These are phyloP conservation scores for Ascochyta rabiei DNA, from an alignment of 2,329 filamentous ascomycete species.

Conservation along the genomic window DNA sequence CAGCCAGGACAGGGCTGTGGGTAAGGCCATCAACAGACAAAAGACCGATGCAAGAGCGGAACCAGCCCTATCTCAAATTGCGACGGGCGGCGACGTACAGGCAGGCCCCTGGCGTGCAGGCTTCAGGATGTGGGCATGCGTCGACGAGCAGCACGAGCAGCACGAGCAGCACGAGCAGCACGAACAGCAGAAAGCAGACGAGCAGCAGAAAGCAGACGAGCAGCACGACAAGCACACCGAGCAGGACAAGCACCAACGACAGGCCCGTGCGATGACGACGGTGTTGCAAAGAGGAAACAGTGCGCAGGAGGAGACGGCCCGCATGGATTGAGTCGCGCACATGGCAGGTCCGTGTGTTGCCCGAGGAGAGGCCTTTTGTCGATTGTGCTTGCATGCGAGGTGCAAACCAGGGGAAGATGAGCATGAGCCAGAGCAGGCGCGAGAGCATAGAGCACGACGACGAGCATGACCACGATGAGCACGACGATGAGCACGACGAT, in stretches of 20 bases:
- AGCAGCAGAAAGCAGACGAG: background rate
- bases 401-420: background rate
- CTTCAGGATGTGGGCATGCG: constrained; percentile 31
- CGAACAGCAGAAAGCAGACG: constrained; percentile 5
- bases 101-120: constrained; percentile 26
- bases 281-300: constrained; percentile 17
- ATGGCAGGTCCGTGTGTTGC: constrained; percentile 23
- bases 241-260: constrained; percentile 5
- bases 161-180: background rate
- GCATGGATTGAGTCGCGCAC: constrained; percentile 20
- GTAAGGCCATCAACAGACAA: constrained; percentile 23
- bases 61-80: constrained; percentile 43
- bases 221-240: too few species aligned
- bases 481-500: background rate
- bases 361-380: constrained; percentile 21
- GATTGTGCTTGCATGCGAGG: constrained; percentile 10
- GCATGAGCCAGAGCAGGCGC: background rate
- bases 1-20: constrained; percentile 25
- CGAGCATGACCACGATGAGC: background rate
- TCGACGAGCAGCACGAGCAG: constrained; percentile 1
- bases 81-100: constrained; percentile 22
- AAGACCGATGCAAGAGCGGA: constrained; percentile 36
- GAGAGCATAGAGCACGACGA: background rate
- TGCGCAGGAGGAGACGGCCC: constrained; percentile 25
- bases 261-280: constrained; percentile 26